Evolutionary conservation across 257 asterid species (phyloP), one percentile per base, ranked within the genome.

Genomic region (Avicennia marina): DNA sequence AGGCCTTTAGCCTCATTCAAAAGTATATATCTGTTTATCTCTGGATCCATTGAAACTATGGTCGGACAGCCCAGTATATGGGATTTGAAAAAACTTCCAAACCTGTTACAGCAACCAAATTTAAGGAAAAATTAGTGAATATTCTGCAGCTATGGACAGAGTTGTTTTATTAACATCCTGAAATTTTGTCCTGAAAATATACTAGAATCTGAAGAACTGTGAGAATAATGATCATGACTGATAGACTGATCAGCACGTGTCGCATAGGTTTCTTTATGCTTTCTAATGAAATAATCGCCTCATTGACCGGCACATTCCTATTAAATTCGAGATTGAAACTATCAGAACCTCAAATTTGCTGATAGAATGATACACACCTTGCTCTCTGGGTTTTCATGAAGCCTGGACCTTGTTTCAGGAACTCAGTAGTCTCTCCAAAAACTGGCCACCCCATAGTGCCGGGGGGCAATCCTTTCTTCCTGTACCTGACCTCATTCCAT

Each of bases 391-490:
- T 82, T 70, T 72, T 91, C 98, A 91, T 85, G 76, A 91, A 91
- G 66, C 56, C 72, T 29, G 98, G 98, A 7, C 98, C 98, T 59
- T 79, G 98, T 53, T 85, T 91, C 1, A 91, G 81, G 69, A 91
- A 91, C 77, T 88, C 98, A 1, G 98, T 83, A 5, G 98, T 91
- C 68, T 91, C 98, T 33, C 98, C 98, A 44, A 91, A 82, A 57
- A 91, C 72, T 25, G 96, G 98, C 98, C 98, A 91, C 11, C 98
- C 98, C 98, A 88, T 91, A 58, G 96, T 88, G 27, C 98, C 98
- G 26, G 95, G 96, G 11, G 98, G 98, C 45, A 91, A 68, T 22
- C 89, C 86, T 72, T 78, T 83, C 67, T 85, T 88, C 72, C 72
- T 80, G 78, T 85, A 91, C 76, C 69, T 76, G 20, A 85, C 74